phyloP scores from a whole-genome alignment of 352 stramenopile species.

The Pythium rishiriense region DNA sequence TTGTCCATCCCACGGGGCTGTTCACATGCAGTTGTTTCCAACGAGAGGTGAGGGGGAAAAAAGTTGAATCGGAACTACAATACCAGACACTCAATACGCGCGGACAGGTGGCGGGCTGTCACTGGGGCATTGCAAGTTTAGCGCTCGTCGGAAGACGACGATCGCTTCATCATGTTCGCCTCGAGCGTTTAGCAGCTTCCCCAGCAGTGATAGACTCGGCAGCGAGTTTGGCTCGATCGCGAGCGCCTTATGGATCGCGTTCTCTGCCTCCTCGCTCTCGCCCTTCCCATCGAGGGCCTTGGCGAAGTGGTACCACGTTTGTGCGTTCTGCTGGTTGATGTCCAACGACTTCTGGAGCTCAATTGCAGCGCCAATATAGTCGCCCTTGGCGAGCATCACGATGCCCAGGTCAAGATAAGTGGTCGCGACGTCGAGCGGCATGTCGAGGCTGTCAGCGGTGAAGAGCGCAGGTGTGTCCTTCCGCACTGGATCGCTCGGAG shows the following conservation, averaged over 20 bases:
- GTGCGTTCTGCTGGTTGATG: conserved; percentile 38
- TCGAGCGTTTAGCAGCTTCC: conserved; percentile 59
- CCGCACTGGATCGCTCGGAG: conserved; percentile 24
- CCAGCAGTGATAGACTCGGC: conserved; percentile 56
- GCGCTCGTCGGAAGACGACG: conserved; percentile 53
- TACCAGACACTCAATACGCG: conserved; percentile 2
- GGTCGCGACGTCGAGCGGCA: conserved; percentile 42
- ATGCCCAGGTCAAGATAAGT: conserved; percentile 59
- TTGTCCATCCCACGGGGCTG: no score
- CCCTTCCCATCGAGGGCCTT: conserved; percentile 60
- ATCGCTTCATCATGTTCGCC: conserved; percentile 76
- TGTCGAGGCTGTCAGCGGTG: conserved; percentile 30
- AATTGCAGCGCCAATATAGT: conserved; percentile 37
- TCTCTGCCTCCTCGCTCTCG: conserved; percentile 41
- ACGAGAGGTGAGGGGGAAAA: background rate
- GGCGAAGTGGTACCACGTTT: conserved; percentile 56
- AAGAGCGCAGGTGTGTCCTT: conserved; percentile 17
- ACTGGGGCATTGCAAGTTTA: conserved; percentile 55
- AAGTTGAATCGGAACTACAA: background rate
- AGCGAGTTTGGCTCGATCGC: conserved; percentile 48
- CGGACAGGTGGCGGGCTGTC: conserved; percentile 6
- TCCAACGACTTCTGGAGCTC: conserved; percentile 49
- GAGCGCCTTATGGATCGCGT: conserved; percentile 49
- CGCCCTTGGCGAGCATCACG: conserved; percentile 43
- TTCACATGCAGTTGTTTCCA: background rate